A percentile compares a stretch with the other conserved stretches of the same genome.
Conservation (phyloP, 208 protist species). For the Trypanosoma boissoni region DNA sequence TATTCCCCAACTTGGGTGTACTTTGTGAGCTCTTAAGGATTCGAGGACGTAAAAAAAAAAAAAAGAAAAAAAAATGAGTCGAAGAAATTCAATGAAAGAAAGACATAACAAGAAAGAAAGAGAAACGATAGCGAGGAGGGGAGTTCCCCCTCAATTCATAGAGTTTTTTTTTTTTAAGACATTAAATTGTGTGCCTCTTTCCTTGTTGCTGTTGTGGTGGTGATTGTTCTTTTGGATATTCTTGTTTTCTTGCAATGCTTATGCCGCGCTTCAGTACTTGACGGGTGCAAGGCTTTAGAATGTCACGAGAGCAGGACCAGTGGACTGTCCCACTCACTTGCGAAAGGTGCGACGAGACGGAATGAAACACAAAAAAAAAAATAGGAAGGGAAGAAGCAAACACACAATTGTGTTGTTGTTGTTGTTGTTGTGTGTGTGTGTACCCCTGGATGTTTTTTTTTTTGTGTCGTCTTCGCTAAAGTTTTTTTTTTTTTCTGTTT, state of each 20-base stretch:
- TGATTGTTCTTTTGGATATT: too few species aligned
- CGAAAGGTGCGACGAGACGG: neutral
- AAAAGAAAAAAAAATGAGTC: constrained; percentile 2
- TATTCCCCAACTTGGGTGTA: too few species aligned
- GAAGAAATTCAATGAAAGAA: constrained; percentile 3
- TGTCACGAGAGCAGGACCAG: too few species aligned
- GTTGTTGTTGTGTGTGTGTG: neutral
- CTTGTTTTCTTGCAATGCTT: too few species aligned
- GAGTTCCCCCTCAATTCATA: too few species aligned
- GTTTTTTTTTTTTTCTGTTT: too few species aligned
- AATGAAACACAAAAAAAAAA: constrained; percentile 5
- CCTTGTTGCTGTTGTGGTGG: too few species aligned
- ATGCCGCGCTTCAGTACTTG: too few species aligned
- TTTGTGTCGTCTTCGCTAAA: constrained; percentile 2
- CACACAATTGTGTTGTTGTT: neutral
- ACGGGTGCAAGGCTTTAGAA: too few species aligned
- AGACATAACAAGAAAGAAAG: neutral
- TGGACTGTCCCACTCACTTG: too few species aligned
- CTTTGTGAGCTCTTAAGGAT: neutral
- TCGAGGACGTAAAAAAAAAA: neutral
- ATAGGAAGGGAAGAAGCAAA: constrained; percentile 2
- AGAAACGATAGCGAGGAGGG: constrained; percentile 1
- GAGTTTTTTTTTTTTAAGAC: too few species aligned
- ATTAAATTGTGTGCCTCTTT: too few species aligned
- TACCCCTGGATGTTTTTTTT: constrained; percentile 18